phyloP scores from a whole-genome alignment of 495 filamentous ascomycete genomes.

The Trichoderma orchidacearum region DNA sequence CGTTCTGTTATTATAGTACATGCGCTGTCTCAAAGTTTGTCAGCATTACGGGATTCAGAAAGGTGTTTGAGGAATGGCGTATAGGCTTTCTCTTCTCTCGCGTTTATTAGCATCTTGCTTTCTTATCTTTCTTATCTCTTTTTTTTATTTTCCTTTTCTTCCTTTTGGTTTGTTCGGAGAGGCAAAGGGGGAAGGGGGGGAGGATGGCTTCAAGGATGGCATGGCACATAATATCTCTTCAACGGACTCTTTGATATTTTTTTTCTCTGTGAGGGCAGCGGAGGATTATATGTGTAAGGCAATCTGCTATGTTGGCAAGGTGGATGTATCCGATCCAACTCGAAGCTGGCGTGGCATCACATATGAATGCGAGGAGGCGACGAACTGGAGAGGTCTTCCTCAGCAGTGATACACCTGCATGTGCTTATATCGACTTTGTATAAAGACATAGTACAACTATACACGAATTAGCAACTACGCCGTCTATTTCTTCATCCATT shows the following conservation, averaged over 20 bases:
- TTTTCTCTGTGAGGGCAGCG: too few species aligned
- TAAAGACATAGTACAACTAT: not conserved
- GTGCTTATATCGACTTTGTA: not conserved
- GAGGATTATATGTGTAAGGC: too few species aligned
- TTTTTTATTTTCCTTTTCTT: not conserved
- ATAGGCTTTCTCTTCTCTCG: not conserved
- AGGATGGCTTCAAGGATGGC: not conserved
- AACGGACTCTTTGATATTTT: not conserved
- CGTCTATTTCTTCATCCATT: too few species aligned
- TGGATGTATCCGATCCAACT: too few species aligned
- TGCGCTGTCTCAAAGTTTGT: not conserved
- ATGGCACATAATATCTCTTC: not conserved
- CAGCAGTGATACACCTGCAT: not conserved
- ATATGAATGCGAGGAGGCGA: too few species aligned
- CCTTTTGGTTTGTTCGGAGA: not conserved
- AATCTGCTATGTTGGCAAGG: too few species aligned
- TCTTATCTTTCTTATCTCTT: not conserved
- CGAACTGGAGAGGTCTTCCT: too few species aligned
- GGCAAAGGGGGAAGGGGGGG: too few species aligned
- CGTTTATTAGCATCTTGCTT: not conserved
- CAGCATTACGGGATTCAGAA: not conserved
- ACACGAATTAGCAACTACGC: not conserved
- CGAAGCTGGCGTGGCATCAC: too few species aligned
- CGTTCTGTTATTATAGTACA: not conserved
- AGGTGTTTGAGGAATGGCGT: not conserved